Base-by-base conservation (phyloP, 805 yeast genomes). In the Ogataea zsoltii region DNA sequence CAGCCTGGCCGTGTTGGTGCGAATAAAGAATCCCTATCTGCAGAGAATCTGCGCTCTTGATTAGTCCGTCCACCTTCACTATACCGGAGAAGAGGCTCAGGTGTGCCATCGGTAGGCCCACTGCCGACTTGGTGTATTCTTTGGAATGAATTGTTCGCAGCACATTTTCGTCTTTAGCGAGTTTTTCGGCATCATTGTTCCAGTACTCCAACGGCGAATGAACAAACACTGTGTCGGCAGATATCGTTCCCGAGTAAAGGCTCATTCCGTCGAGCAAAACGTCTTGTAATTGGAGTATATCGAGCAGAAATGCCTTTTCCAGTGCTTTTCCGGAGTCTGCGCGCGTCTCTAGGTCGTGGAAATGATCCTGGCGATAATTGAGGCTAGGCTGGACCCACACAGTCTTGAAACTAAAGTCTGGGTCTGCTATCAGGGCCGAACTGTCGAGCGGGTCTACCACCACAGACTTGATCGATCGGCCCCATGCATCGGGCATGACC, bases 121-220 rank as follows among this genome's bases (percentile, higher is more conserved):
- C 41, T n/a, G 43, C 52, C 35, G 60, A 58, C 43, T 46, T 51
- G 7, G 40, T 51, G 17, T 48, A 39, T 21, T 56, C 44, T 10
- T 59, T 60, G 9, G 54, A 50, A 50, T 73, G 72, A 9, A 77
- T 58, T 0, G 81, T 74, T 49, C 56, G 67, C 21, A 75, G 42
- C 2, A 69, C 60, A 12, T 64, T 60, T 23, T 49, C 46, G 56
- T 75, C 81, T 3, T 48, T 42, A 3, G 33, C 17, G 25, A 76
- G 52, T 3, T 18, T 5, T 1, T 51, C 48, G 1, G 51, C 29
- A 42, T 69, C 54, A 50, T 69, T 67, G 30, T 66, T 56, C 82
- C 82, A 77, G 42, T 64, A 65, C 12, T 63, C 63, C 3, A 76
- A 58, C 0, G 80, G 77, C 0, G 80, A 67, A 46, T 67, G 68